Evolutionary conservation across 257 asterid genomes (phyloP), one percentile per base, ranked within the genome.

Genomic region (Handroanthus guayacan): DNA sequence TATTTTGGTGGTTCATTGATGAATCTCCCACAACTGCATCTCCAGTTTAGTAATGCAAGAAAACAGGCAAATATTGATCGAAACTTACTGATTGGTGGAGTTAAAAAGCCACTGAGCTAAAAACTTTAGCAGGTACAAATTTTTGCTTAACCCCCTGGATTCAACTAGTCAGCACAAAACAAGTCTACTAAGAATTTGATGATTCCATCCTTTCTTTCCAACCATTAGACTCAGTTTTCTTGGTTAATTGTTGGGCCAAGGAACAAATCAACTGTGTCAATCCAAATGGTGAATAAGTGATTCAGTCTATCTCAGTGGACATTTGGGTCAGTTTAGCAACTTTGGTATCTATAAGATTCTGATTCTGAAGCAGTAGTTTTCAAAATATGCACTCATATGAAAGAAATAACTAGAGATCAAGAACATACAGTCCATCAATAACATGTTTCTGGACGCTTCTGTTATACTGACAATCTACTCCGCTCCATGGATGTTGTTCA

Each of bases 401-500:
- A 25, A 13, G 20, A 58, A 5, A 34, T 57, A 39, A 62, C 45
- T 68, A 37, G 82, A 76, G 84, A 82, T 78, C 36, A 84, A 78
- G 79, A 78, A 87, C 97, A 61, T 89, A 95, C 99, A 95, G 82
- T 75, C 99, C 99, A 70, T 95, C 99, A 78, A 93, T 93, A 75
- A 91, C 97, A 84, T 96, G 87, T 87, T 86, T 90, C 73, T 87
- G 82, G 83, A 86, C 79, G 78, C 47, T 77, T 75, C 78, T 87
- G 85, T 95, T 87, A 60, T 90, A 90, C 75, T 73, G 97, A 78
- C 98, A 93, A 79, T 95, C 94, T 72, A 96, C 87, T 79, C 99
- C 99, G 80, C 86, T 93, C 99, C 97, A 95, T 36, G 99, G 97
- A 84, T 95, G 99, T 78, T 89, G 91, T 80, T 93, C 97, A 64